Evolutionary conservation across 192 early-diverging fungal species (phyloP), one percentile per base, ranked within the genome.

Genomic region (Oehlia diaphana): DNA sequence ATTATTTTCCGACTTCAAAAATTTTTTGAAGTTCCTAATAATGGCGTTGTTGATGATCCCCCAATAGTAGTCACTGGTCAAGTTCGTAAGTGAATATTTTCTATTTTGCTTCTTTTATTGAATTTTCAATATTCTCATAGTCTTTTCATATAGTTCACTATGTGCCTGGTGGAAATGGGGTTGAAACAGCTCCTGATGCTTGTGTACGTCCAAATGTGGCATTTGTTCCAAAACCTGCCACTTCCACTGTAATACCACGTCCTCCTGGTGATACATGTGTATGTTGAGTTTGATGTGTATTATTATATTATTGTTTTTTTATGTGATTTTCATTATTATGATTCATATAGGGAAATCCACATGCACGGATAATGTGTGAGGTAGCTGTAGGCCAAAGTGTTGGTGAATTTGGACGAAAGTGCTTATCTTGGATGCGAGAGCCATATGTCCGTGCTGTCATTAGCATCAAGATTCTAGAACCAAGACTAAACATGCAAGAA

Each of bases 201-300:
- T 39, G 39, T 39, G 39, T 39, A 39, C 1, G 39, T 39, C 39
- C 39, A 39, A 2, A 39, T 39, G 39, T 39, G 39, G 39, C 1
- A 39, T 7, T 39, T 39, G 8, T 31, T 31, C 28, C 28, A 31
- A 31, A 31, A 31, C 28, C 28, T 31, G 28, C 28, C 1, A 1
- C 1, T 31, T 31, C 28, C 28, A 31, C 28, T 31, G 28, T 31
- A 31, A 31, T 31, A 31, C 28, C 28, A 1, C 28, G 7, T 77
- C 23, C 64, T 77, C 44, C 64, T 23, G 49, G 53, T 37, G 31
- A 74, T 74, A 19, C 16, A 74, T 5, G 35, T 44, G 44, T 77
- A 77, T 44, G 73, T 66, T 14, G 42, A 66, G 62, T 65, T 77
- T 66, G 74, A 75, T 66, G 35, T 74, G 58, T 47, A 65, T 77